Base-by-base conservation (phyloP, 208 protist species). In the Acanthamoeba polyphaga region DNA sequence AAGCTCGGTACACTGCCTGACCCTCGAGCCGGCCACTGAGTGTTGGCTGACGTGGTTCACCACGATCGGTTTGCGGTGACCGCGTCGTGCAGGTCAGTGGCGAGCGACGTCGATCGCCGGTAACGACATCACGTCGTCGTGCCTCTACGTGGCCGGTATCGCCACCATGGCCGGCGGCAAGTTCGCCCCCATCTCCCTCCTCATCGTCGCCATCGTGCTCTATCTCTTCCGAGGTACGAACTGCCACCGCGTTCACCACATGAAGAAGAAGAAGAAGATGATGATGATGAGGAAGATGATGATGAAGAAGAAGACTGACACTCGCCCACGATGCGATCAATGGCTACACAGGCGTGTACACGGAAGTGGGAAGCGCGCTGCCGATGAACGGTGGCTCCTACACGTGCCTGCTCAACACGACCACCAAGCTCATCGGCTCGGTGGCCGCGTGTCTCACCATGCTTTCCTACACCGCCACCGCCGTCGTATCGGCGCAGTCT, bases 351-450 rank as follows among this genome's bases (percentile, higher is more conserved):
- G 70, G 70, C 70, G 78, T 85, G 78, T 98, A 98, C 94, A 87
- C 43, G n/a, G 97, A 98, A 93, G 97, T 98, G 5, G 97, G 97
- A 55, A 97, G 95, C 82, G 98, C 98, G 60, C 62, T 98, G 22
- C 97, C 98, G 53, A 95, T 98, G 32, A 98, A 98, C 94, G 98
- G 98, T 27, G 98, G 97, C 4, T 97, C 96, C 17, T 98, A 98
- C 95, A 98, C 96, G 66, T 90, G 98, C 29, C 46, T 98, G 27
- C 95, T 98, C 34, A 98, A 98, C 85, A 98, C 98, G 8, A 97
- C 97, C 0, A 96, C 95, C 12, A 98, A 98, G 84, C 80, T 89
- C 34, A 72, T 97, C 22, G 97, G 98, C 53, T 92, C 98, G 6
- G 43, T 98, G 8, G 98, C 98, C 1, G 96, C 97, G 29, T 96